Conservation (phyloP, 306 rosid genomes). For the Sindora glabra region DNA sequence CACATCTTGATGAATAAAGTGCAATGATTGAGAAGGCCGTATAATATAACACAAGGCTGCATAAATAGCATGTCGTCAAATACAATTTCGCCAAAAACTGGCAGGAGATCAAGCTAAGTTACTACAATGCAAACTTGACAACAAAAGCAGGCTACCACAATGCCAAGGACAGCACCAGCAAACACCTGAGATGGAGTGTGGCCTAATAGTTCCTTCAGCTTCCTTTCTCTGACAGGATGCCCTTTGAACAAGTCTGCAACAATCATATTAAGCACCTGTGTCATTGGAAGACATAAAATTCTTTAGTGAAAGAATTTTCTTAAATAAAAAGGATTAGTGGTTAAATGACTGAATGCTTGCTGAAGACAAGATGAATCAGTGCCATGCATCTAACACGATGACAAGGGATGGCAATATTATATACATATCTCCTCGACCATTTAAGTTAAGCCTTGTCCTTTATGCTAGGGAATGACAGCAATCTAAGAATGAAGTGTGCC, state of each 20-base stretch:
- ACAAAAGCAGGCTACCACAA: slow-evolving; percentile 57
- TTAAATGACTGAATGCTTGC: background rate
- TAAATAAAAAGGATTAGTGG: background rate
- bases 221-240: slow-evolving; percentile 82
- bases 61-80: slow-evolving; percentile 3
- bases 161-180: slow-evolving; percentile 80
- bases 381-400: background rate
- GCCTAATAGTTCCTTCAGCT: slow-evolving; percentile 88
- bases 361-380: background rate
- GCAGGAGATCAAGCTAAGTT: slow-evolving; percentile 16
- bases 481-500: background rate
- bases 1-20: background rate
- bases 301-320: background rate
- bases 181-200: slow-evolving; percentile 87
- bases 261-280: slow-evolving; percentile 86
- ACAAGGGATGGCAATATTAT: background rate
- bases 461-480: background rate
- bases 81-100: slow-evolving; percentile 13
- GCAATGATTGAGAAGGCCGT: background rate
- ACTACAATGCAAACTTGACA: slow-evolving; percentile 47
- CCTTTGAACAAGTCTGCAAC: slow-evolving; percentile 83
- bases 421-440: background rate
- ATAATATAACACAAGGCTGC: background rate
- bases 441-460: background rate
- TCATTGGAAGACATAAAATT: background rate